Evolutionary conservation across 345 rosid genomes (phyloP), one percentile per base, ranked within the genome.

Genomic region (Physaria fendleri): DNA sequence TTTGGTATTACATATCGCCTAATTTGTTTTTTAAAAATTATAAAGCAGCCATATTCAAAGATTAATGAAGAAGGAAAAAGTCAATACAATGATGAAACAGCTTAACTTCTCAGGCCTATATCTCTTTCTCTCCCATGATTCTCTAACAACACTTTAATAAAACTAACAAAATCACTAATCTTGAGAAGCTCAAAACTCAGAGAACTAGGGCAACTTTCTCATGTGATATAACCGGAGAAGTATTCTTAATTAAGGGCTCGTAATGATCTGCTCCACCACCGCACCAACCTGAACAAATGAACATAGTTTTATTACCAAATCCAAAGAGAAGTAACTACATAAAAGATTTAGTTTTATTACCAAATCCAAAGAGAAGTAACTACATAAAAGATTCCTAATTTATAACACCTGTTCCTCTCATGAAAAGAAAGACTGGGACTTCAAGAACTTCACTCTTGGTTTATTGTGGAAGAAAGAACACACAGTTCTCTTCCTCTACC

Each of bases 231-330:
- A 78, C 34, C n/a, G 91, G 72, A 34, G 85, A 77, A 32, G 92
- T 82, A 46, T 69, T 79, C 17, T 95, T 95, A 4, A 90, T 74
- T 71, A 94, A 67, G 5, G 99, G 99, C 64, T 94, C 99, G 20
- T 94, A 94, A 66, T 94, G 99, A 70, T 94, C 99, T 23, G 96
- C 97, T 41, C 99, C 99, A 0, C 93, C 99, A 37, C 88, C 96
- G 41, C 96, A 94, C 99, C 99, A 94, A 15, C 97, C 97, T 94
- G 81, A 15, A 55, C 13, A 3, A 64, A 2, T 17, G 7, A 1
- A n/a, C n/a, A 28, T n/a, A 1, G 10, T 1, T 60, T 27, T 4
- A 34, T 1, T 2, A 52, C 51, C 37, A n/a, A 50, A 15, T 1
- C 0, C 16, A 8, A 5, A 21, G 5, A 52, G 48, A 42, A 8